Conservation (phyloP, 768 basidiomycete genomes). For the Tylopilus balloui region DNA sequence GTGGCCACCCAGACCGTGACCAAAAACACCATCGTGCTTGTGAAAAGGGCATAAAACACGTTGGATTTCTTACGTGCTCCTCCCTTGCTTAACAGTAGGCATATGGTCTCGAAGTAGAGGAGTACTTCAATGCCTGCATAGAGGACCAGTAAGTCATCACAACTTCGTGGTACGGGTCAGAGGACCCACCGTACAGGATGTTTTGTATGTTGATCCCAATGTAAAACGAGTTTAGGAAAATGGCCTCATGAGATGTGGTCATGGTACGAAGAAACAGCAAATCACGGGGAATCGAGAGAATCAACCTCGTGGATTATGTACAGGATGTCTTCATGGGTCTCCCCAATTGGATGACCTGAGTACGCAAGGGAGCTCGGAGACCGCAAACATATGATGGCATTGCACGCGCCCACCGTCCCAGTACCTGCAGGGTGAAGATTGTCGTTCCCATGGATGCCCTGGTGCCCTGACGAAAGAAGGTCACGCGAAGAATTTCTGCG, state of each 20-base stretch:
- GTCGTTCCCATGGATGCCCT: no score
- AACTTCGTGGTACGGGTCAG: not conserved
- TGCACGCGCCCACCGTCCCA: no score
- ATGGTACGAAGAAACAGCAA: not conserved
- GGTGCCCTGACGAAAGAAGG: no score
- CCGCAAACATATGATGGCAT: no score
- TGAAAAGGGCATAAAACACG: slow-evolving; percentile 22
- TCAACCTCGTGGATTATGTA: not conserved
- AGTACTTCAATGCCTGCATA: slow-evolving; percentile 20
- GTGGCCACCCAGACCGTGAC: slow-evolving; percentile 30
- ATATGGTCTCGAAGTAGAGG: slow-evolving; percentile 25
- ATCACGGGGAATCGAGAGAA: not conserved
- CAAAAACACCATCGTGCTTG: slow-evolving; percentile 23
- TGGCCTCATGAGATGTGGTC: not conserved
- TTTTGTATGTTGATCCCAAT: slow-evolving; percentile 19
- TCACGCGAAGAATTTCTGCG: no score
- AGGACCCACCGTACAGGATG: slow-evolving; percentile 21
- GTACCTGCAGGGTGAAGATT: no score
- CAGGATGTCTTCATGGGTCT: not conserved
- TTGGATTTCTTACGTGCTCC: slow-evolving; percentile 8
- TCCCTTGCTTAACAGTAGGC: slow-evolving; percentile 5
- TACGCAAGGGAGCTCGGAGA: no score
- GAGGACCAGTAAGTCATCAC: not conserved
- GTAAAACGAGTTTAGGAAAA: slow-evolving; percentile 5
- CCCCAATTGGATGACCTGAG: no score